These are phyloP conservation scores for Citrus unshiu DNA, from an alignment of 345 rosid genomes.

Conservation along the genomic window DNA sequence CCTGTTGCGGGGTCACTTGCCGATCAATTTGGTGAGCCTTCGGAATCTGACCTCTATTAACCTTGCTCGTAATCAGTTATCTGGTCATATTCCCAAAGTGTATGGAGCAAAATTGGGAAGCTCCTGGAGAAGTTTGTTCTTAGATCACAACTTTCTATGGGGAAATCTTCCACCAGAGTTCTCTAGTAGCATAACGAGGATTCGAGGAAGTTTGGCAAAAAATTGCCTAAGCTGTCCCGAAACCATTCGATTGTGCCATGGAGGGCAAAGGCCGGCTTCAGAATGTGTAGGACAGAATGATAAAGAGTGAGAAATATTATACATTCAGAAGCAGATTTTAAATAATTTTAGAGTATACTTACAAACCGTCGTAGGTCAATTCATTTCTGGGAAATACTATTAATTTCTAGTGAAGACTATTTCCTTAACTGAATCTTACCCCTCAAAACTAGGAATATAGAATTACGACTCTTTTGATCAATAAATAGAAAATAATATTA, in stretches of 20 bases:
- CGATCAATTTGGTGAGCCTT: slow-evolving; percentile 32
- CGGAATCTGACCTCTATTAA: slow-evolving; percentile 36
- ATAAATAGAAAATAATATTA: not conserved
- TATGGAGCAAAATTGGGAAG: slow-evolving; percentile 36
- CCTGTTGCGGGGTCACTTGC: slow-evolving; percentile 44
- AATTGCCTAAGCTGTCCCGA: slow-evolving; percentile 43
- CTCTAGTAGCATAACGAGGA: slow-evolving; percentile 3
- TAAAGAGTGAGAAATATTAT: not conserved
- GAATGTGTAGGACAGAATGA: slow-evolving; percentile 31
- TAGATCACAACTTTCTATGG: slow-evolving; percentile 33
- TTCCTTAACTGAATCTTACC: not conserved
- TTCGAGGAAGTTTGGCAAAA: slow-evolving; percentile 48
- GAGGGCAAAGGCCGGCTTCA: slow-evolving; percentile 41
- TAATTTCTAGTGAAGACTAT: not conserved
- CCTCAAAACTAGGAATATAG: not conserved
- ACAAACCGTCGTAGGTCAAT: not conserved
- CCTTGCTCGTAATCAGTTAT: slow-evolving; percentile 37
- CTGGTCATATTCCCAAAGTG: slow-evolving; percentile 36
- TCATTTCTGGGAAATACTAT: not conserved
- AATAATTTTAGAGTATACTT: not conserved
- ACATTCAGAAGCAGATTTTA: not conserved
- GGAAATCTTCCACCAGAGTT: slow-evolving; percentile 48
- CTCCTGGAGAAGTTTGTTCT: slow-evolving; percentile 37
- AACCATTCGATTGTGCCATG: slow-evolving; percentile 37
- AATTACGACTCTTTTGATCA: not conserved